Conservation (phyloP, 441 rosid genomes). For the Arabidopsis hybrid region DNA sequence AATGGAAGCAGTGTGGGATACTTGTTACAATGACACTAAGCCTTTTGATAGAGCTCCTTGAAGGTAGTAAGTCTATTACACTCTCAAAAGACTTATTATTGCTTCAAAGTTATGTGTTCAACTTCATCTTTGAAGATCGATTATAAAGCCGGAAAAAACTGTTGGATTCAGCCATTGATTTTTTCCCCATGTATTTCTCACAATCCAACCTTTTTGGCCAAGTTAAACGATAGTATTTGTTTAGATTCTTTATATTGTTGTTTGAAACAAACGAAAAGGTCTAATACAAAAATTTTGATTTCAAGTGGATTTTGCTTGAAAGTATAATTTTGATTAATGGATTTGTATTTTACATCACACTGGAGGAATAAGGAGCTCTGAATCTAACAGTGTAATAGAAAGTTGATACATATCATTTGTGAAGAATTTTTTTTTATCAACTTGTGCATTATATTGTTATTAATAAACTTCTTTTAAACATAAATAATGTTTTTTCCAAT, state of each 20-base stretch:
- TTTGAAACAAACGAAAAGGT: constrained; percentile 23
- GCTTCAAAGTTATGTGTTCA: constrained; percentile 24
- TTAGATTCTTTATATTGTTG: constrained; percentile 23
- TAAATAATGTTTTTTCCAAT: neutral
- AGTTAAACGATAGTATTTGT: neutral
- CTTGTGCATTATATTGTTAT: neutral
- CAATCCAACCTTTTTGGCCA: constrained; percentile 26
- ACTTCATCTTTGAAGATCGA: constrained; percentile 32
- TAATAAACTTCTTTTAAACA: neutral
- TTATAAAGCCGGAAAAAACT: constrained; percentile 25
- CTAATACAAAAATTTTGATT: constrained; percentile 17
- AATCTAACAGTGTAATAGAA: neutral
- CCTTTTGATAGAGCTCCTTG: constrained; percentile 98
- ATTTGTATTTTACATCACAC: neutral
- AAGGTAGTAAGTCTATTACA: constrained; percentile 27
- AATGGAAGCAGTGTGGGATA: constrained; percentile 95
- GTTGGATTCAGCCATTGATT: constrained; percentile 14
- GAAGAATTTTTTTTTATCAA: neutral
- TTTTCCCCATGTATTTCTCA: neutral
- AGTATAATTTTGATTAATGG: constrained; percentile 10
- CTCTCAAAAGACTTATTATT: constrained; percentile 6
- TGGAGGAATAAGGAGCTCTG: neutral
- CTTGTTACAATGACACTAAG: constrained; percentile 89
- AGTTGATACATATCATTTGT: neutral
- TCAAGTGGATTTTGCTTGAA: constrained; percentile 25